A percentile compares a stretch with the other conserved stretches of the same genome.
These are phyloP conservation scores for Marasmius oreades DNA, from an alignment of 1,284 basidiomycete species.

Conservation along the genomic window DNA sequence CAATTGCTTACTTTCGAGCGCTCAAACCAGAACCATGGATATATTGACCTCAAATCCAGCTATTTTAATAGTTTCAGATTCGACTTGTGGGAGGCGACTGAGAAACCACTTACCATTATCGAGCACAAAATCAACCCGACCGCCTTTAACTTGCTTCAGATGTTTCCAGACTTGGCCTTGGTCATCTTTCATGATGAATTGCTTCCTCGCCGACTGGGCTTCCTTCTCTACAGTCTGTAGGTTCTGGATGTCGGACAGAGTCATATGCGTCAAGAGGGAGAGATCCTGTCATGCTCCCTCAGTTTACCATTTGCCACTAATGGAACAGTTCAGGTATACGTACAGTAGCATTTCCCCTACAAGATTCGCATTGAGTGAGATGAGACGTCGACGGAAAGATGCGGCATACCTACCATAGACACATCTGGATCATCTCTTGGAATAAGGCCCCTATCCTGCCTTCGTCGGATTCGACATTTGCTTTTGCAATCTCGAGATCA, in stretches of 20 bases:
- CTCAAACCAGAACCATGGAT: neutral
- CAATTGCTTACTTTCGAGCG: neutral
- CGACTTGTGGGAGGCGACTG: neutral
- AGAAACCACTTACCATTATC: slow-evolving; percentile 71
- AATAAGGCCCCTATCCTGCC: slow-evolving; percentile 65
- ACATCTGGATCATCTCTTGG: slow-evolving; percentile 85
- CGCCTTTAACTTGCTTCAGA: slow-evolving; percentile 54
- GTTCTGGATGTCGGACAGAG: slow-evolving; percentile 76
- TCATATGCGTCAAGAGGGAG: slow-evolving; percentile 78
- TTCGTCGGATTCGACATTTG: slow-evolving; percentile 40
- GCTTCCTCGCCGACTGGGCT: slow-evolving; percentile 68
- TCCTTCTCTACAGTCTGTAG: slow-evolving; percentile 82
- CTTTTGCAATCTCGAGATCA: slow-evolving; percentile 53
- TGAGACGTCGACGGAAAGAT: neutral
- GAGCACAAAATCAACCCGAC: slow-evolving; percentile 83
- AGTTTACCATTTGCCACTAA: neutral
- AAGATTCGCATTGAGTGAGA: neutral
- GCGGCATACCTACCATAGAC: slow-evolving; percentile 60
- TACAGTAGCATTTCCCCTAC: slow-evolving; percentile 81
- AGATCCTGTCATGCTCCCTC: slow-evolving; percentile 53
- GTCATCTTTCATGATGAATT: slow-evolving; percentile 86
- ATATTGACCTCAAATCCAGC: slow-evolving; percentile 81
- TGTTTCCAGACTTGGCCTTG: slow-evolving; percentile 76
- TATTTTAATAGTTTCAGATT: slow-evolving; percentile 28
- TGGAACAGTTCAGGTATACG: slow-evolving; percentile 7